Evolutionary conservation across 768 basidiomycete species (phyloP).

Genomic region (Xanthoconium purpureum): DNA sequence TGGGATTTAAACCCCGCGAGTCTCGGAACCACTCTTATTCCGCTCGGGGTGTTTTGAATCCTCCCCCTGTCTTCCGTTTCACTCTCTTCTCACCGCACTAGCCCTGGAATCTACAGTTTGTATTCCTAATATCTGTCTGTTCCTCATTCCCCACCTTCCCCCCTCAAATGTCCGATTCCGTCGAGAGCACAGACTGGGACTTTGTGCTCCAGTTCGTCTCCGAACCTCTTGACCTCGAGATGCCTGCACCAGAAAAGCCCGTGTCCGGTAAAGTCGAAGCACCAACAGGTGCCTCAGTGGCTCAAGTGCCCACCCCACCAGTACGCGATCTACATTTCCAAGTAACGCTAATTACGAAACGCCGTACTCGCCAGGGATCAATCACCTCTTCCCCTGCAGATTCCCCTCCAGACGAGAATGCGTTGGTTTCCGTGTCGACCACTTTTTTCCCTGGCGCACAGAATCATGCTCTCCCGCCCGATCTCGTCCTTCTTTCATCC

Average conservation of each 20-base stretch:
- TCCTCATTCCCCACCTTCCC: not conserved
- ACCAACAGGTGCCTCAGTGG: constrained; percentile 7
- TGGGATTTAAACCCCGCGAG: constrained; percentile 13
- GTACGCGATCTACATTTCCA: constrained; percentile 34
- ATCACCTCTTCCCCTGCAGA: constrained; percentile 32
- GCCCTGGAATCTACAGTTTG: not conserved
- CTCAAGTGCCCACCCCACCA: constrained; percentile 64
- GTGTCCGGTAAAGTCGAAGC: constrained; percentile 25
- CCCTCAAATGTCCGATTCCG: constrained; percentile 21
- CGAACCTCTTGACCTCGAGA: constrained; percentile 39
- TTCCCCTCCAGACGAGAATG: constrained; percentile 39
- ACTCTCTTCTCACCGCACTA: not conserved
- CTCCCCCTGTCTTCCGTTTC: constrained; percentile 19
- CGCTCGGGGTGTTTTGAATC: not conserved
- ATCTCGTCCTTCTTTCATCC: constrained; percentile 63
- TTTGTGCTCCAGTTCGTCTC: constrained; percentile 61
- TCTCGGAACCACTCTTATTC: constrained; percentile 5
- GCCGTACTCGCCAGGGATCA: constrained; percentile 26
- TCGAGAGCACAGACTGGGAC: constrained; percentile 56
- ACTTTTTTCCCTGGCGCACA: constrained; percentile 75
- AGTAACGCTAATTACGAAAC: constrained; percentile 4
- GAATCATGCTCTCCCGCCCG: constrained; percentile 52
- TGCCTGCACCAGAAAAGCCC: constrained; percentile 37
- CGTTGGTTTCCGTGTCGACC: constrained; percentile 73
- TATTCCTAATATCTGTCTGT: not conserved